Conservation (phyloP, 176 grass and related monocot genomes). For the Rhynchospora breviuscula region DNA sequence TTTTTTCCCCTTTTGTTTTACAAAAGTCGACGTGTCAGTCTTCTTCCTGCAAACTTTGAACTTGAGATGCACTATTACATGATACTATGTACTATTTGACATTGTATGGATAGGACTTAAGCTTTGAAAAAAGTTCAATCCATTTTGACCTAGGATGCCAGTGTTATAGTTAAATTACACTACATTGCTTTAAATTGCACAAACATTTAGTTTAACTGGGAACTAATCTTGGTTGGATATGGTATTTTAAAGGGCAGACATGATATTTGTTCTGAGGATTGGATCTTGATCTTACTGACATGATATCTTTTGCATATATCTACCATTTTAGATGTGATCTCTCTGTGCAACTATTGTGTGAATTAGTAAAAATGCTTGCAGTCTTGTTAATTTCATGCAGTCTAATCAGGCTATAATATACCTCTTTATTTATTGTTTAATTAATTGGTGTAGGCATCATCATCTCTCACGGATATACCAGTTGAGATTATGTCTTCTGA, state of each 20-base stretch:
- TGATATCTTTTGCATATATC: no score
- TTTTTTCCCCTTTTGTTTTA: neutral
- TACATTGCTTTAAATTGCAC: neutral
- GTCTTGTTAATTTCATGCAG: no score
- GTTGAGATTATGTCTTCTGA: no score
- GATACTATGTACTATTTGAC: neutral
- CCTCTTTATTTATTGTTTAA: no score
- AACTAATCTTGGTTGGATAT: neutral
- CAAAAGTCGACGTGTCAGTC: neutral
- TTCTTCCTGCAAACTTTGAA: neutral
- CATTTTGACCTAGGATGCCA: neutral
- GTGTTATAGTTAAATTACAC: neutral
- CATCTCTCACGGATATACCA: no score
- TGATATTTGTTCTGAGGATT: no score
- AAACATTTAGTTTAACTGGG: neutral
- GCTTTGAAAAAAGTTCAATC: neutral
- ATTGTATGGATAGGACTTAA: neutral
- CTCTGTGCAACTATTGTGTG: no score
- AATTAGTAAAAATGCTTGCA: no score
- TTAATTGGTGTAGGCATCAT: no score
- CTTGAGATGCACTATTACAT: neutral
- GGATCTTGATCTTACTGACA: no score
- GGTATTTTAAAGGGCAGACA: conserved; percentile 36
- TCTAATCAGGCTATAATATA: no score
- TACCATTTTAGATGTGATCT: no score